Base-by-base conservation (phyloP, 2,329 filamentous ascomycete genomes). In the Alternaria triticina region DNA sequence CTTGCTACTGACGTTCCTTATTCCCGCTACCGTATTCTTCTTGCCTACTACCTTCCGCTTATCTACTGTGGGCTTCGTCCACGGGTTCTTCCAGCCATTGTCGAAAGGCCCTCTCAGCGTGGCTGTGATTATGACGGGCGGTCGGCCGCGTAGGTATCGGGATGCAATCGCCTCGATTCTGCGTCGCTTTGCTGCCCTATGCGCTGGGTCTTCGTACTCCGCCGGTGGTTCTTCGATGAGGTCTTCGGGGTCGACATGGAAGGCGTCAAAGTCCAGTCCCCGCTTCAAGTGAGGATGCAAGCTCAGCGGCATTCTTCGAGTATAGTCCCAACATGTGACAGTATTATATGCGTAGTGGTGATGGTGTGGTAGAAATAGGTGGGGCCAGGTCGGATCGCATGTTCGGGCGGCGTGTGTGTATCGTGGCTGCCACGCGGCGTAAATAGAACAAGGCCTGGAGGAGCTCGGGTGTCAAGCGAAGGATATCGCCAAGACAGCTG, bases 71-170 rank as follows among this genome's bases (percentile, higher is more conserved):
- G 61, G 17, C 11, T 64, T 45, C 22, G 67, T 25, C 78, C 79
- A 82, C 20, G 79, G 79, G 52, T 81, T 81, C 52, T 70, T 70
- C 78, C 78, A 81, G 36, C 65, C 62, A 6, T 72, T 56, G 25
- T 75, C 82, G 67, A 92, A 90, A 0, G 90, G 90, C 0, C 90
- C 90, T 62, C 80, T 84, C 4, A 92, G 80, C 6, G 80, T 78
- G 7, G 90, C 86, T 12, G 90, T 90, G 4, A 89, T 75, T 3
- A 94, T 82, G 23, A 86, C 72, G 0, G 90, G 84, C 2, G 83
- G 73, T 28, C 83, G 79, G 0, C 90, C 90, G 7, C 82, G 78
- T 40, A 91, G 79, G 69, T 86, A 92, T 33, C 84, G 83, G 30
- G 83, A 79, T 1, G 87, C 90, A 12, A 89, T 85, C 0, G 82